phyloP scores from a whole-genome alignment of 2,329 filamentous ascomycete species.

The Neonectria sp. region DNA sequence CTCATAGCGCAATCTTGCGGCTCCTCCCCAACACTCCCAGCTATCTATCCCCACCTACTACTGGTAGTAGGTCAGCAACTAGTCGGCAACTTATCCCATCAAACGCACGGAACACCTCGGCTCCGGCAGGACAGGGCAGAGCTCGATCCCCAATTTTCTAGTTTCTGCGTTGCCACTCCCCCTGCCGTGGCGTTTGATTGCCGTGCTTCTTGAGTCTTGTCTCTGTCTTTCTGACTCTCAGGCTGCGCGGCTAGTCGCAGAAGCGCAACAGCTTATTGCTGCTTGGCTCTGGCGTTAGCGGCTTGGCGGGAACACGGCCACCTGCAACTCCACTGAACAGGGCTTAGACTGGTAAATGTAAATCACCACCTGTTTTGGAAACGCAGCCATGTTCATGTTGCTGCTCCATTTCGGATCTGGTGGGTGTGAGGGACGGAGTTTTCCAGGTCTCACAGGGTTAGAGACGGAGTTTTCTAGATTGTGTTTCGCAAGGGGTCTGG shows the following conservation, averaged over 20 bases:
- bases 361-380: conserved; percentile 17
- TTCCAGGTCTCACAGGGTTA: not conserved
- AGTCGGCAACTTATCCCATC: not conserved
- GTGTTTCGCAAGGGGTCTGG: not conserved
- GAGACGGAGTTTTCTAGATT: not conserved
- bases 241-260: not conserved
- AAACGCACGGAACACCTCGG: not conserved
- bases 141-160: not conserved
- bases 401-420: not conserved
- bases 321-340: conserved; percentile 11
- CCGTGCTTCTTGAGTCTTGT: not conserved
- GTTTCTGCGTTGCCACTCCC: not conserved
- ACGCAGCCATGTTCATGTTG: conserved; percentile 2
- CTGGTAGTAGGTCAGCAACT: not conserved
- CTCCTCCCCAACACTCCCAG: not conserved
- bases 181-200: conserved; percentile 5
- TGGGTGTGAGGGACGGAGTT: not conserved
- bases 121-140: not conserved
- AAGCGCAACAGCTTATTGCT: conserved; percentile 22
- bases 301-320: conserved; percentile 14
- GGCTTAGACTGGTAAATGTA: conserved; percentile 8
- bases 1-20: too few species aligned
- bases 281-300: conserved; percentile 28
- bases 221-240: not conserved
- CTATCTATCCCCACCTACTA: not conserved